Percentiles rank a stretch among this genome's conserved stretches.
Conservation (phyloP, 371 early-diverging fungal genomes). For the Mortierella sp. region DNA sequence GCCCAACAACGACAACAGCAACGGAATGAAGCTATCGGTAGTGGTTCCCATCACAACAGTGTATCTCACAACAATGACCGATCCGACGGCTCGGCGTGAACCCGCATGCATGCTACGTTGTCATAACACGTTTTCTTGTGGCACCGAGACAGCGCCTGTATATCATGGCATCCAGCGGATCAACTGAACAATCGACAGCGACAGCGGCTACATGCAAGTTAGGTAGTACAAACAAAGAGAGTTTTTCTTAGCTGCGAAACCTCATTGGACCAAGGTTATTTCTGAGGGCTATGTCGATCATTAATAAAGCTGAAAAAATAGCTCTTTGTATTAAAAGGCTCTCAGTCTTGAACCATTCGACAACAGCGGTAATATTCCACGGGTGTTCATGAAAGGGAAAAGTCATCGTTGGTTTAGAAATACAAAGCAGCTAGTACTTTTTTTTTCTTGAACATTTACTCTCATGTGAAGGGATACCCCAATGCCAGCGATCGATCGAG, state of each 20-base stretch:
- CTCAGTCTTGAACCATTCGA: slow-evolving; percentile 3
- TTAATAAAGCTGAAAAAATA: background rate
- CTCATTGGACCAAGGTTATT: background rate
- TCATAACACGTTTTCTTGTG: slow-evolving; percentile 21
- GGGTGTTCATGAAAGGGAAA: background rate
- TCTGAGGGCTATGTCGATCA: slow-evolving; percentile 2
- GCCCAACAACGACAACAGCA: background rate
- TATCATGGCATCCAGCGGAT: slow-evolving; percentile 19
- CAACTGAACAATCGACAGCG: background rate
- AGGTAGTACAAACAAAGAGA: background rate
- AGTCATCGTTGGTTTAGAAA: background rate
- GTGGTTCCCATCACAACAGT: background rate
- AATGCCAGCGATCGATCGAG: background rate
- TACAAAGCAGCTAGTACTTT: background rate
- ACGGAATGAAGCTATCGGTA: background rate
- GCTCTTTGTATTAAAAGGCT: background rate
- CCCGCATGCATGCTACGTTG: slow-evolving; percentile 17
- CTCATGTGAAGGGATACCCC: background rate
- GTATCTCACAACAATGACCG: slow-evolving; percentile 3
- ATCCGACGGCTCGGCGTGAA: slow-evolving; percentile 7
- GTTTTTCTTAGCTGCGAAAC: background rate
- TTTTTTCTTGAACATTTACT: background rate
- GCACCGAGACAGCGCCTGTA: slow-evolving; percentile 33
- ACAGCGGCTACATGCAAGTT: background rate
- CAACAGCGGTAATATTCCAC: background rate